Evolutionary conservation across 257 asterid species (phyloP), one percentile per base, ranked within the genome.

Genomic region (Solanum habrochaites): DNA sequence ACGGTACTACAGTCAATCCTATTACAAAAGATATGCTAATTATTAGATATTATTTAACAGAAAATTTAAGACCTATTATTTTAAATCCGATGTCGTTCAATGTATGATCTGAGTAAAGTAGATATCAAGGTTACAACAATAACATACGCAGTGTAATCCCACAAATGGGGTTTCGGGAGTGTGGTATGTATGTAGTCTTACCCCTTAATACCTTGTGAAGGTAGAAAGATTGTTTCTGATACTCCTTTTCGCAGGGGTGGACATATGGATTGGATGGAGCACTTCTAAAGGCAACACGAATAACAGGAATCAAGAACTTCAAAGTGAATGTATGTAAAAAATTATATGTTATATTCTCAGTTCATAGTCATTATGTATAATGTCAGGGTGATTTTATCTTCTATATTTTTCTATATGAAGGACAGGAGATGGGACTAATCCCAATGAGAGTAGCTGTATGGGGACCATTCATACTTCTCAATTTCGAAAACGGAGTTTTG

Each of bases 391-490:
- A 84, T 84, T 83, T 37, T 42, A 25, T 84, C 67, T 45, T 80
- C 73, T 27, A 47, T 27, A 69, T 83, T 25, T 90, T 86, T 64
- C 87, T 87, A 69, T 58, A 77, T 86, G 90, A 88, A 89, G 89
- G 85, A 81, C 89, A 95, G 97, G 96, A 94, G 87, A 95, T 95
- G 98, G 98, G 98, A 89, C 95, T 95, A 62, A 82, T 93, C 89
- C 96, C 95, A 0, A 83, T 96, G 52, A 89, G 84, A 91, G 96
- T 93, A 32, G 96, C 94, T 71, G 74, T 85, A 31, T 96, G 98
- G 99, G 99, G 97, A 74, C 98, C 98, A 42, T 96, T 96, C n/a
- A 92, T 95, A 32, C 90, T 96, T 70, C 89, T 96, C 88, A 92
- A 93, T 86, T 85, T 93, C 43, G 95, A 92, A 64, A 88, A 88